phyloP scores from a whole-genome alignment of 768 basidiomycete genomes.

The Psilocybe subaeruginosa region DNA sequence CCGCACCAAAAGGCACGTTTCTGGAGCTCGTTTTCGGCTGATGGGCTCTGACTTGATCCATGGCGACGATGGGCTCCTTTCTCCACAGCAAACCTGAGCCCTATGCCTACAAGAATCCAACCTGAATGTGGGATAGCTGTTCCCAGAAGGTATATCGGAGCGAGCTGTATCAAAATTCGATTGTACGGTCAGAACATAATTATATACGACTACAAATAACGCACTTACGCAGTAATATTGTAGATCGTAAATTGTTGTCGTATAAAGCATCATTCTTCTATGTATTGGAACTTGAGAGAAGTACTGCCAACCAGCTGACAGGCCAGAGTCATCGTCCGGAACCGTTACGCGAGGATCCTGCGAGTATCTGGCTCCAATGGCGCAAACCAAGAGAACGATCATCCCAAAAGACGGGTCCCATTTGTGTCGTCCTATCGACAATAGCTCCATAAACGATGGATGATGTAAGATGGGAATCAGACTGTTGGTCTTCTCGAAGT shows the following conservation, averaged over 20 bases:
- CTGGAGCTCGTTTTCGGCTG: conserved; percentile 59
- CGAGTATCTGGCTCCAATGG: conserved; percentile 61
- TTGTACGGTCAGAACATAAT: too few relatives aligned
- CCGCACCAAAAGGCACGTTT: conserved; percentile 59
- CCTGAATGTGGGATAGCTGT: conserved; percentile 52
- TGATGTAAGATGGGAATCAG: conserved; percentile 68
- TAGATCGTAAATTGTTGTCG: conserved; percentile 67
- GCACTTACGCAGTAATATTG: conserved; percentile 63
- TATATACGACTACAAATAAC: neutral
- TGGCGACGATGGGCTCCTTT: conserved; percentile 60
- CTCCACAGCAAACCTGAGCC: conserved; percentile 66
- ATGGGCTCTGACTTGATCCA: conserved; percentile 32
- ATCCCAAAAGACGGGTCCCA: conserved; percentile 53
- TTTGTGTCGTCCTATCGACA: conserved; percentile 49
- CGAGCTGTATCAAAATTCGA: conserved; percentile 22
- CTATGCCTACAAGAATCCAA: conserved; percentile 61
- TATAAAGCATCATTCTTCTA: conserved; percentile 57
- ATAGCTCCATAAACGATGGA: conserved; percentile 58
- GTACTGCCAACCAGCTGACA: conserved; percentile 64
- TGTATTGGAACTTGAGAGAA: conserved; percentile 64
- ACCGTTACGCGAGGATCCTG: conserved; percentile 46
- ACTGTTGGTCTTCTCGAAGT: conserved; percentile 56
- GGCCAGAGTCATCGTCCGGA: conserved; percentile 38
- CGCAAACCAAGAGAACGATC: conserved; percentile 66
- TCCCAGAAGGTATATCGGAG: conserved; percentile 38